Base-by-base conservation (phyloP, 2,329 filamentous ascomycete species). In the Sarocladium oryzae region DNA sequence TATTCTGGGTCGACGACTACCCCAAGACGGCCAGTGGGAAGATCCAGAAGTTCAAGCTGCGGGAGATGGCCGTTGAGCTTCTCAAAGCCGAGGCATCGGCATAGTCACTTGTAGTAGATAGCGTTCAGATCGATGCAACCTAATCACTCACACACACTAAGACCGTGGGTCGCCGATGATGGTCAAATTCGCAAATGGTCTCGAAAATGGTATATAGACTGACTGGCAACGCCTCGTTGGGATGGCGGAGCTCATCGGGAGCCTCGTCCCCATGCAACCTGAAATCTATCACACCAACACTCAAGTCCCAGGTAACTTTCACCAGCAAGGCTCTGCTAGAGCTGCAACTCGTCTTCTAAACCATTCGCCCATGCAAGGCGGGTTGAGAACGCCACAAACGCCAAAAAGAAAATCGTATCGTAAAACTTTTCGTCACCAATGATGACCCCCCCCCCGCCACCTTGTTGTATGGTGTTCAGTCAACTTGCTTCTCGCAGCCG, bases 1-100 rank as follows among this genome's bases (percentile, higher is more conserved):
- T 97, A n/a, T 96, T 96, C 64, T 96, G 88, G 79, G 75, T 88
- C 0, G 77, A 84, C 1, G 80, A 83, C n/a, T 95, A 88, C 64
- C 92, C 92, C 18, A 96, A 96, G 78, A 99, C 93, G 32, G 88
- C 90, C 5, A 96, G 89, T 65, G 92, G 92, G 21, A 99, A 99
- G 79, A 91, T 97, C 52, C 89, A 96, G 71, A 96, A 97, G 72
- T 96, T 87, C 65, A 92, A 86, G 71, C 66, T 97, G 60, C 79
- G 81, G 61, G 86, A 90, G 15, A 71, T 77, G 61, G 91, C 75
- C 1, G 67, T 63, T 57, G 64, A 69, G 56, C 48, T 70, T 7
- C 48, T 72, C 2, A 51, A 53, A 16, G 23, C 26, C 3, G 32
- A 45, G 24, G 16, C 21, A 20, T 20, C 26, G 13, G 24, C 43